phyloP scores from a whole-genome alignment of 75 land plant species.

The Azolla pinnata region DNA sequence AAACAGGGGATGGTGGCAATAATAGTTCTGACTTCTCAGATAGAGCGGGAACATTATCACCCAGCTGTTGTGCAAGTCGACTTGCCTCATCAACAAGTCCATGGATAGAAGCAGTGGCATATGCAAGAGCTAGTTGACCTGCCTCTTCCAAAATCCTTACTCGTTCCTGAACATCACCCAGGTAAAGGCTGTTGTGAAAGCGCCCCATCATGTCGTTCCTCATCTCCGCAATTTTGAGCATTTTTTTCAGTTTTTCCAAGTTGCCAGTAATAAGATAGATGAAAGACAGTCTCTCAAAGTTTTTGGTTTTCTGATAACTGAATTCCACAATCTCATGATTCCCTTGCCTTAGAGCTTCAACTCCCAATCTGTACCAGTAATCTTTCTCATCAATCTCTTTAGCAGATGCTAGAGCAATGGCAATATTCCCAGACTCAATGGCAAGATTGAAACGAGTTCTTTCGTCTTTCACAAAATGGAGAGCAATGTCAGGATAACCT shows the following conservation, averaged over 20 bases:
- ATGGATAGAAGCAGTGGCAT: conserved; percentile 55
- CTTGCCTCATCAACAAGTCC: conserved; percentile 51
- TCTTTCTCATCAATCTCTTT: conserved; percentile 67
- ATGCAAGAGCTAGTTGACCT: conserved; percentile 61
- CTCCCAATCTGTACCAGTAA: conserved; percentile 61
- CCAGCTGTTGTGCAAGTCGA: conserved; percentile 40
- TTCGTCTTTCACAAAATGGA: conserved; percentile 68
- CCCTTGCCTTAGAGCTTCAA: conserved; percentile 66
- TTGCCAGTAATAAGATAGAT: conserved; percentile 59
- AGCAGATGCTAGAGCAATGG: conserved; percentile 62
- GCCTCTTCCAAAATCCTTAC: conserved; percentile 47
- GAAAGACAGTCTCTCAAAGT: conserved; percentile 67
- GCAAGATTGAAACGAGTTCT: conserved; percentile 54
- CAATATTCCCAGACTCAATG: conserved; percentile 36
- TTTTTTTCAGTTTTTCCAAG: conserved; percentile 47
- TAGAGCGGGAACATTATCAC: conserved; percentile 42
- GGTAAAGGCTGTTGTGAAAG: conserved; percentile 59
- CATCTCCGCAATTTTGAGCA: conserved; percentile 64
- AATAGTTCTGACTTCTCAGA: conserved; percentile 39
- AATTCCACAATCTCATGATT: conserved; percentile 71
- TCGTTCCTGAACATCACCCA: conserved; percentile 50
- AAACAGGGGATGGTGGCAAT: conserved; percentile 47
- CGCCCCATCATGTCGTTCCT: conserved; percentile 65
- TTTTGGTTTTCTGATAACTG: conserved; percentile 64
- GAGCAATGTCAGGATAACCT: conserved; percentile 66